Percentiles rank a stretch among this genome's conserved stretches.
Evolutionary conservation across 73 alveolate species (phyloP).

Genomic region (Urostyla sp.): DNA sequence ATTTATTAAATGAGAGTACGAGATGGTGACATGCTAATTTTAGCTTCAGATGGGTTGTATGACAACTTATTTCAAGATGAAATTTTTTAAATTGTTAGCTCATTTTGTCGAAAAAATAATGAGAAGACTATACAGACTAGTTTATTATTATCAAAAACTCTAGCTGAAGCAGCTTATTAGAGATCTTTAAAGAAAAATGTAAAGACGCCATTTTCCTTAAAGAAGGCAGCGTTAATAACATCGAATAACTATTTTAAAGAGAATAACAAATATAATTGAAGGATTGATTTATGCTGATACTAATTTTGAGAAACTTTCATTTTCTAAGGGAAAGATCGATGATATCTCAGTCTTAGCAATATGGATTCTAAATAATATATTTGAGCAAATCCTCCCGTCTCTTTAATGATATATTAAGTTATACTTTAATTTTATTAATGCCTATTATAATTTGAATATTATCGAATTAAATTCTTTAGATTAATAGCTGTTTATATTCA

Average conservation of each 20-base stretch:
- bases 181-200: slow-evolving; percentile 1
- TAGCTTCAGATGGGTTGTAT: slow-evolving; percentile 73
- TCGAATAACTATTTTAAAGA: neutral
- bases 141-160: neutral
- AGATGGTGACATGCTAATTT: slow-evolving; percentile 69
- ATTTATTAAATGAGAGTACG: slow-evolving; percentile 51
- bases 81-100: slow-evolving; percentile 28
- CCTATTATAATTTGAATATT: no score
- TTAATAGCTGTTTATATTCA: no score
- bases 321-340: slow-evolving; percentile 27
- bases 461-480: no score
- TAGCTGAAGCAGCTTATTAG: slow-evolving; percentile 35
- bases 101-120: neutral
- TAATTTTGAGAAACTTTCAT: slow-evolving; percentile 40
- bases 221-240: neutral
- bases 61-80: slow-evolving; percentile 65
- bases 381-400: no score
- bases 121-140: slow-evolving; percentile 25
- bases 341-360: slow-evolving; percentile 22
- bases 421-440: no score
- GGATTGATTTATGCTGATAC: neutral
- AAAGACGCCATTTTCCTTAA: slow-evolving; percentile 28
- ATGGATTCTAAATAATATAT: no score
- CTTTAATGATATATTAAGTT: no score
- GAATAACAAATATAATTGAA: neutral